Evolutionary conservation across 495 filamentous ascomycete species (phyloP).

Genomic region (Hypomontagnella monticulosa): DNA sequence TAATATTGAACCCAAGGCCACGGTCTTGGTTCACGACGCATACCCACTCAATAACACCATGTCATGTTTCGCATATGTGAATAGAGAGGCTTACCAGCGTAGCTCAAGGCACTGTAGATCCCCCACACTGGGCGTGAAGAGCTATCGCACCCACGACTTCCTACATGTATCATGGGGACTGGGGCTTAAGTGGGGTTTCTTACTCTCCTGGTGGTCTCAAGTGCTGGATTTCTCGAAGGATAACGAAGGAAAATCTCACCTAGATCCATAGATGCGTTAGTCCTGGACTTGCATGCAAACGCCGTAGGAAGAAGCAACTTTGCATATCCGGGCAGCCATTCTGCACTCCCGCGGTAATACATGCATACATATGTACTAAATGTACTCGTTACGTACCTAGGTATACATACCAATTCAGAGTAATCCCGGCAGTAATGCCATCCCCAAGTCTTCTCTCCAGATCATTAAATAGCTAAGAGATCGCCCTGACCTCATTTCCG

Average conservation of each 20-base stretch:
- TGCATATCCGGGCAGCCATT: slow-evolving; percentile 29
- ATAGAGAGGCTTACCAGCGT: neutral
- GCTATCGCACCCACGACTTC: neutral
- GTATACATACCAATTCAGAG: slow-evolving; percentile 6
- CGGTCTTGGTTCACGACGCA: slow-evolving; percentile 16
- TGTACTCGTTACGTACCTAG: neutral
- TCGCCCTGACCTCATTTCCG: slow-evolving; percentile 22
- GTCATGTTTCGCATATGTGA: neutral
- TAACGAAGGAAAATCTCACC: slow-evolving; percentile 1
- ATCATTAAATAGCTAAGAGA: slow-evolving; percentile 2
- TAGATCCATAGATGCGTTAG: neutral
- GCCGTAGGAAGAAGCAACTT: slow-evolving; percentile 24
- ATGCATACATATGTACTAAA: slow-evolving; percentile 4
- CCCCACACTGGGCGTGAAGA: neutral
- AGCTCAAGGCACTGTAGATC: slow-evolving; percentile 2
- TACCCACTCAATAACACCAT: neutral
- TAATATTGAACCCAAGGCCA: slow-evolving; percentile 18
- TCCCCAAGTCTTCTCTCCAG: neutral
- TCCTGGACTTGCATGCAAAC: slow-evolving; percentile 12
- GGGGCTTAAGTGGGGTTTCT: slow-evolving; percentile 18
- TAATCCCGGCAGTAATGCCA: slow-evolving; percentile 13
- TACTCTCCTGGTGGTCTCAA: neutral
- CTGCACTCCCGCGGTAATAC: neutral
- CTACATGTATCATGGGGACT: neutral
- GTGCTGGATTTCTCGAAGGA: slow-evolving; percentile 21